Evolutionary conservation across 2,329 filamentous ascomycete genomes (phyloP).

Genomic region (Amauroascus niger): DNA sequence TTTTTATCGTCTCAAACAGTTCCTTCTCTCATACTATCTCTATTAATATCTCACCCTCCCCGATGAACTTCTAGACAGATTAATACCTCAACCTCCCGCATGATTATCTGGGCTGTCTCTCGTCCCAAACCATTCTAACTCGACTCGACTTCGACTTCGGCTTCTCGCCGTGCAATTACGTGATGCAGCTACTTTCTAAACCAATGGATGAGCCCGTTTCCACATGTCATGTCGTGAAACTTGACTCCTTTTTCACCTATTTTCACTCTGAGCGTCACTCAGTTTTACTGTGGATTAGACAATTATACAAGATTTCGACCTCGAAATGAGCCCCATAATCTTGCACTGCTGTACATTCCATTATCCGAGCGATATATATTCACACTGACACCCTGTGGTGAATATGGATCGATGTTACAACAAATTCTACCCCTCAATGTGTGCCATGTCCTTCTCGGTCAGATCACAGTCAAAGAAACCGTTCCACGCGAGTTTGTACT

Average conservation of each 20-base stretch:
- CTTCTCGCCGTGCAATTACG: not conserved
- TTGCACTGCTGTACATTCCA: not conserved
- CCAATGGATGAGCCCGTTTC: not conserved
- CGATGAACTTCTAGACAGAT: slow-evolving; percentile 2
- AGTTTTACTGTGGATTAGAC: not conserved
- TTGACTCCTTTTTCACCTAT: not conserved
- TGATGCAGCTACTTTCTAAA: not conserved
- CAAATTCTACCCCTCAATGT: not conserved
- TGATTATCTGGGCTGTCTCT: not conserved
- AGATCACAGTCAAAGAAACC: not conserved
- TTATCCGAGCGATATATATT: not conserved
- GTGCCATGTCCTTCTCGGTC: not conserved
- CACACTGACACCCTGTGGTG: too few species aligned
- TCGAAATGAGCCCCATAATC: not conserved
- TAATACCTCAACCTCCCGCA: slow-evolving; percentile 4
- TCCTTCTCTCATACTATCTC: slow-evolving; percentile 3
- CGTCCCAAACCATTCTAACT: not conserved
- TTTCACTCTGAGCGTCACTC: not conserved
- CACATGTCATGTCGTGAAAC: not conserved
- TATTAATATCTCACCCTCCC: slow-evolving; percentile 10
- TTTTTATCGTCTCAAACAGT: slow-evolving; percentile 1
- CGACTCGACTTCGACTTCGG: not conserved
- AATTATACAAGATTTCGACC: not conserved
- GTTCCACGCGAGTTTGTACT: not conserved
- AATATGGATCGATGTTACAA: not conserved